These are phyloP conservation scores for Podospora tetraspora DNA, from an alignment of 495 filamentous ascomycete species.

Conservation along the genomic window DNA sequence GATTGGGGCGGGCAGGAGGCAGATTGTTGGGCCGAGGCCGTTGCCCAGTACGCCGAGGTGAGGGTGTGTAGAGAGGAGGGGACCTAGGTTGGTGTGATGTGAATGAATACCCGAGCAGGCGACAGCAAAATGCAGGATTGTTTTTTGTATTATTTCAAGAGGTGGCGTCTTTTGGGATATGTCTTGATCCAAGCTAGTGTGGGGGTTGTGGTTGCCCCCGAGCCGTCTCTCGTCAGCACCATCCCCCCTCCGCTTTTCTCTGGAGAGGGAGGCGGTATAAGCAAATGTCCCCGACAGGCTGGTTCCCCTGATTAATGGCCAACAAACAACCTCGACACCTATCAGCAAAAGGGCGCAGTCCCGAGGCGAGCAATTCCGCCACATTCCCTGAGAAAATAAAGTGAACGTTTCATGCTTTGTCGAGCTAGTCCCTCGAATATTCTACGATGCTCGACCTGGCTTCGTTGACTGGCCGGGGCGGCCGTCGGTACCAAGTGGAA, in stretches of 20 bases:
- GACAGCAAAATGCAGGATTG: neutral
- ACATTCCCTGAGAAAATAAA: neutral
- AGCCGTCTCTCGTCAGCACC: neutral
- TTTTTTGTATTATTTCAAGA: neutral
- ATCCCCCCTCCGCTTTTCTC: neutral
- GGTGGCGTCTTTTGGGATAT: neutral
- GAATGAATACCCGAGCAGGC: neutral
- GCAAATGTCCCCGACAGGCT: neutral
- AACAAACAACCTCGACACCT: neutral
- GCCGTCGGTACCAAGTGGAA: neutral
- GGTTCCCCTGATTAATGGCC: neutral
- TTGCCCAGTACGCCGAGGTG: constrained; percentile 40
- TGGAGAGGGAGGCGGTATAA: neutral
- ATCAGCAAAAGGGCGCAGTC: neutral
- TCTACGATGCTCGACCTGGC: too few relatives aligned
- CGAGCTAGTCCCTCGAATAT: neutral
- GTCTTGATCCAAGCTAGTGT: neutral
- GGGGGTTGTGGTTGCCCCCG: neutral
- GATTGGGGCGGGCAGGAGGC: constrained; percentile 68
- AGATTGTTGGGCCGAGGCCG: constrained; percentile 74
- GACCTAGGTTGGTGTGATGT: neutral
- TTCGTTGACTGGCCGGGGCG: neutral
- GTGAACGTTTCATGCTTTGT: neutral
- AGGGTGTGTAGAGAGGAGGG: too few relatives aligned
- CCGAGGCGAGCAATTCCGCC: neutral